Conservation (phyloP, 2,329 filamentous ascomycete genomes). For the Sphaerulina populicola region DNA sequence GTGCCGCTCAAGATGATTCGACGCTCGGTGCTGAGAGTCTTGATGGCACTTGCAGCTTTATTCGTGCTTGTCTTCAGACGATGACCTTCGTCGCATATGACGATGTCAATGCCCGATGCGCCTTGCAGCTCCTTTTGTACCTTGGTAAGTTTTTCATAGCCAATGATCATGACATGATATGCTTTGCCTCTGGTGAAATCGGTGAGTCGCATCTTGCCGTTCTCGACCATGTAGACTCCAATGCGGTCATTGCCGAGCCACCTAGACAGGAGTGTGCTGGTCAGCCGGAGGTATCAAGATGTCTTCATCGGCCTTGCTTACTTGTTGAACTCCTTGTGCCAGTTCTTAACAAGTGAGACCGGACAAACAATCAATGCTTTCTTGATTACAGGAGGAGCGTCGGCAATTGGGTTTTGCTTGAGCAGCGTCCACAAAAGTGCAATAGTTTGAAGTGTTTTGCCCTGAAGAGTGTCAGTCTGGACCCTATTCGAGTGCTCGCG, state of each 20-base stretch:
- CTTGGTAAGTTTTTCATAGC: slow-evolving; percentile 60
- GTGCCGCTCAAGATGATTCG: slow-evolving; percentile 59
- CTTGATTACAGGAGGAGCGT: slow-evolving; percentile 52
- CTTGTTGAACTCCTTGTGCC: slow-evolving; percentile 64
- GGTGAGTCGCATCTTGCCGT: slow-evolving; percentile 49
- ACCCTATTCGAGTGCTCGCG: too few relatives aligned
- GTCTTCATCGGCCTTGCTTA: too few relatives aligned
- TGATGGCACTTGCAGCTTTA: slow-evolving; percentile 58
- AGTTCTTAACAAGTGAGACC: slow-evolving; percentile 63
- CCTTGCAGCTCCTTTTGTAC: slow-evolving; percentile 59
- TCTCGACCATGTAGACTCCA: slow-evolving; percentile 58
- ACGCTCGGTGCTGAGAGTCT: slow-evolving; percentile 53
- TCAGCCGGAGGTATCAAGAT: too few relatives aligned
- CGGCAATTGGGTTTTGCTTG: slow-evolving; percentile 61
- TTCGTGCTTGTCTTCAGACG: slow-evolving; percentile 61
- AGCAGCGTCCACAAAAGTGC: slow-evolving; percentile 62
- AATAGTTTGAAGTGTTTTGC: slow-evolving; percentile 67
- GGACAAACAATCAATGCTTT: slow-evolving; percentile 67
- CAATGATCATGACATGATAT: slow-evolving; percentile 65
- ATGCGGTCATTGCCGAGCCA: slow-evolving; percentile 65
- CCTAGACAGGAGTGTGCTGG: too few relatives aligned
- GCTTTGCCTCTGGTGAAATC: slow-evolving; percentile 61
- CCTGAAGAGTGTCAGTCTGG: slow-evolving; percentile 25
- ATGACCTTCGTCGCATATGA: slow-evolving; percentile 63
- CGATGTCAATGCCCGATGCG: slow-evolving; percentile 57